Percentiles rank a stretch among this genome's conserved stretches.
Evolutionary conservation across 2,329 filamentous ascomycete species (phyloP).

Genomic region (Fusarium annulatum): DNA sequence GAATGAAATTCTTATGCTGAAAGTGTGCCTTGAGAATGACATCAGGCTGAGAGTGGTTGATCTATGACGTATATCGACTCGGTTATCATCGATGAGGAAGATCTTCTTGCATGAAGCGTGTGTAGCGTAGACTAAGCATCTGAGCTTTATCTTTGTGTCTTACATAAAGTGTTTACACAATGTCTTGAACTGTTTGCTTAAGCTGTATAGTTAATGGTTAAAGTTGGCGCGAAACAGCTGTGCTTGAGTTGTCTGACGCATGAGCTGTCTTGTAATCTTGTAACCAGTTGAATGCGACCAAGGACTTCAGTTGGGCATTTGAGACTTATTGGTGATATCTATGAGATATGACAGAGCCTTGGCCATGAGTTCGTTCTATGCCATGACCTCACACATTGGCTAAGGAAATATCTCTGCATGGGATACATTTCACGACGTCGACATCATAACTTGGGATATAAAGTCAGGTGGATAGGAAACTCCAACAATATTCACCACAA

Average conservation of each 20-base stretch:
- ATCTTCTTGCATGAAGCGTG: constrained; percentile 6
- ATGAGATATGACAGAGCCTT: neutral
- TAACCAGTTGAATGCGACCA: neutral
- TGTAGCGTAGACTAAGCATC: neutral
- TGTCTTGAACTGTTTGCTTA: neutral
- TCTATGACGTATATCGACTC: constrained; percentile 29
- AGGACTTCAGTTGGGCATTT: neutral
- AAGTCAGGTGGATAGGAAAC: too few relatives aligned
- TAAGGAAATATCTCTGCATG: too few relatives aligned
- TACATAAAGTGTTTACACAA: constrained; percentile 9
- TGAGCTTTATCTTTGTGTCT: constrained; percentile 7
- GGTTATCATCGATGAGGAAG: neutral
- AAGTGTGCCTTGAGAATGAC: constrained; percentile 7
- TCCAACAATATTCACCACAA: neutral
- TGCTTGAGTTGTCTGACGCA: neutral
- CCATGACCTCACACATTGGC: neutral
- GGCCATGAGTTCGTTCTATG: neutral
- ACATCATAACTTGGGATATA: neutral
- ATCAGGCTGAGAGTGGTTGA: constrained; percentile 14
- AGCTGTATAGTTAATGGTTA: neutral
- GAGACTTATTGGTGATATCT: neutral
- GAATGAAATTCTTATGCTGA: neutral
- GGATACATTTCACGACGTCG: neutral
- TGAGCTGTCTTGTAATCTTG: neutral
- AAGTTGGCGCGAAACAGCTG: neutral